Conservation (phyloP, 306 rosid genomes). For the Cucurbita pepo region DNA sequence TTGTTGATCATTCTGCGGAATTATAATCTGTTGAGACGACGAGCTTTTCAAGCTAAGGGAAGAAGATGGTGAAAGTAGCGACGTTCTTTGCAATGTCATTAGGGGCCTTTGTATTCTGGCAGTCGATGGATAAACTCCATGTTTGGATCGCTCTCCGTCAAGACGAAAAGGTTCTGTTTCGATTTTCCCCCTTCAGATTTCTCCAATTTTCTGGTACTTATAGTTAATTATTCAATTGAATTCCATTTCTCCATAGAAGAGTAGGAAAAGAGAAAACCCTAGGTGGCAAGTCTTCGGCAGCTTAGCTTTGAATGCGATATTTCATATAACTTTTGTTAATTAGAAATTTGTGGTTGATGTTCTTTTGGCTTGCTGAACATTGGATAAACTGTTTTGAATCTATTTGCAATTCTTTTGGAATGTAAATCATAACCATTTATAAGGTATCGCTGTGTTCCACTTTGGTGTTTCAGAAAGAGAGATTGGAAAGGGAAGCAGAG, state of each 20-base stretch:
- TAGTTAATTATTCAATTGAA: not conserved
- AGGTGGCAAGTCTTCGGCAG: not conserved
- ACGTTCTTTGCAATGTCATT: conserved; percentile 82
- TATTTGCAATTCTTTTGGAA: too few relatives aligned
- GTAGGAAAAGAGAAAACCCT: not conserved
- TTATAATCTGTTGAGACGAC: not conserved
- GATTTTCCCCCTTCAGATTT: not conserved
- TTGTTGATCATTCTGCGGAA: not conserved
- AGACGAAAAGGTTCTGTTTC: conserved; percentile 64
- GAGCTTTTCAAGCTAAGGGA: not conserved
- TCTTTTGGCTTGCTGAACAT: too few relatives aligned
- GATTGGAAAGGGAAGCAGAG: conserved; percentile 73
- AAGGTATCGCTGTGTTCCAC: not conserved
- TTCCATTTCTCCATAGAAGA: not conserved
- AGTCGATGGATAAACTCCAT: conserved; percentile 80
- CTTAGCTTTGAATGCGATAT: not conserved
- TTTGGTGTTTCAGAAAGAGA: conserved; percentile 42
- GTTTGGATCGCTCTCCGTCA: conserved; percentile 98
- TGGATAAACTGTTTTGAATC: too few relatives aligned
- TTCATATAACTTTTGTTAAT: not conserved
- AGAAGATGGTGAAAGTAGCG: conserved; percentile 62
- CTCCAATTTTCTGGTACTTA: not conserved
- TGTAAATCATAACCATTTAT: not conserved
- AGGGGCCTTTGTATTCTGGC: conserved; percentile 90
- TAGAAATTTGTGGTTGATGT: too few relatives aligned